A percentile compares a stretch with the other conserved stretches of the same genome.
Conservation (phyloP, 129 eudicot genomes). For the Helichrysum umbraculigerum region DNA sequence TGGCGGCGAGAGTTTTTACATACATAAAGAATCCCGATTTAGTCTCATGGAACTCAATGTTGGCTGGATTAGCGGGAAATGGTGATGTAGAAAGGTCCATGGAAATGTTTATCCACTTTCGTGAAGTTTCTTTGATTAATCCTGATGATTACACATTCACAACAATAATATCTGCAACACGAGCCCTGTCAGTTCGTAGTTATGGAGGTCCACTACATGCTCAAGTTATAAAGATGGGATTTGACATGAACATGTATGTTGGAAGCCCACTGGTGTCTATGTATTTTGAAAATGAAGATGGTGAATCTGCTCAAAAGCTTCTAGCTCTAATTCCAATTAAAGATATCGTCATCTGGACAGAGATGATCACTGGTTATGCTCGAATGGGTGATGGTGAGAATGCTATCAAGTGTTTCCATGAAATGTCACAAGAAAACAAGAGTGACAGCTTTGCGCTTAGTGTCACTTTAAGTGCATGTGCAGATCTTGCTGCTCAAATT, state of each 20-base stretch:
- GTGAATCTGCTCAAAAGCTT: constrained; percentile 55
- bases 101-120: constrained; percentile 44
- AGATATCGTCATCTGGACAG: constrained; percentile 85
- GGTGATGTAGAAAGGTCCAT: constrained; percentile 48
- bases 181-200: constrained; percentile 15
- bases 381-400: constrained; percentile 54
- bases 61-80: constrained; percentile 41
- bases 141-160: constrained; percentile 88
- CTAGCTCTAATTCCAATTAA: constrained; percentile 36
- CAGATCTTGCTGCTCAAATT: constrained; percentile 62
- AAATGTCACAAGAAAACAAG: constrained; percentile 54
- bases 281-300: constrained; percentile 67
- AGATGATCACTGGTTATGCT: constrained; percentile 76
- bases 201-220: constrained; percentile 81
- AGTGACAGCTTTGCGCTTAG: constrained; percentile 65
- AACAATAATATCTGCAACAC: constrained; percentile 55
- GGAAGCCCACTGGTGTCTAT: constrained; percentile 76
- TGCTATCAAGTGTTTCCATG: constrained; percentile 56
- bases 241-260: constrained; percentile 45
- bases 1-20: constrained; percentile 45
- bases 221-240: constrained; percentile 52
- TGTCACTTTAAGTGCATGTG: constrained; percentile 70
- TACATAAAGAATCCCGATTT: constrained; percentile 64
- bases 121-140: constrained; percentile 24
- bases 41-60: constrained; percentile 85